A percentile compares a stretch with the other conserved stretches of the same genome.
Conservation (phyloP, 1,284 basidiomycete species). For the Mycosarcoma mackinlayi region DNA sequence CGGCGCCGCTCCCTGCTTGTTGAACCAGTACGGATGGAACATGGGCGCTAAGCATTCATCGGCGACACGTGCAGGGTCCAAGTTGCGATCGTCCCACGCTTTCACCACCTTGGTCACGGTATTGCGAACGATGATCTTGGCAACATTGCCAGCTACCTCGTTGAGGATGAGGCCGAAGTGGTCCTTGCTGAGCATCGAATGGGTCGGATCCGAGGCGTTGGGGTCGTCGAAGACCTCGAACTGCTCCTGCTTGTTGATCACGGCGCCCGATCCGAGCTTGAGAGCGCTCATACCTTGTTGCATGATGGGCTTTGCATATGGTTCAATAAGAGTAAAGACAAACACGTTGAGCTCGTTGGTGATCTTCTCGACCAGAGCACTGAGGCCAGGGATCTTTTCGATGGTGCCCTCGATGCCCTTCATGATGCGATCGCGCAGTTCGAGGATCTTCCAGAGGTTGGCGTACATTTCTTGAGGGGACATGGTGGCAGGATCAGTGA, state of each 20-base stretch:
- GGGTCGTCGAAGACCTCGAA: slow-evolving; percentile 70
- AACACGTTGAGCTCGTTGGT: slow-evolving; percentile 73
- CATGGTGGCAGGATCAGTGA: slow-evolving; percentile 76
- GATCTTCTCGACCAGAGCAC: slow-evolving; percentile 81
- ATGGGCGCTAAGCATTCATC: slow-evolving; percentile 61
- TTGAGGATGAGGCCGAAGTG: slow-evolving; percentile 68
- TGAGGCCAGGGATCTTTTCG: slow-evolving; percentile 73
- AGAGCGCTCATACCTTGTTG: slow-evolving; percentile 64
- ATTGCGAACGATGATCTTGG: slow-evolving; percentile 72
- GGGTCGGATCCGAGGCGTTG: slow-evolving; percentile 68
- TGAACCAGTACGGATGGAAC: slow-evolving; percentile 64
- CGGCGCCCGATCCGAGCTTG: slow-evolving; percentile 62
- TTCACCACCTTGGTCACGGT: slow-evolving; percentile 77
- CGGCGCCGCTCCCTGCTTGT: slow-evolving; percentile 17
- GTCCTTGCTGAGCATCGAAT: slow-evolving; percentile 66
- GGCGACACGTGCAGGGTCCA: slow-evolving; percentile 44
- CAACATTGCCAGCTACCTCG: slow-evolving; percentile 69
- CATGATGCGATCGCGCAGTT: slow-evolving; percentile 81
- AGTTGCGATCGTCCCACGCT: slow-evolving; percentile 75
- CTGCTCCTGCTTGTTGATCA: slow-evolving; percentile 64
- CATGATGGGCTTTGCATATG: slow-evolving; percentile 67
- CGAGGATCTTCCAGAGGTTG: slow-evolving; percentile 82
- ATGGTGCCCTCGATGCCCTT: slow-evolving; percentile 89
- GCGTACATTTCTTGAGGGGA: slow-evolving; percentile 86
- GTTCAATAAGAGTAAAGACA: slow-evolving; percentile 67